phyloP scores from a whole-genome alignment of 305 asterid genomes.

The Plantago rigida region DNA sequence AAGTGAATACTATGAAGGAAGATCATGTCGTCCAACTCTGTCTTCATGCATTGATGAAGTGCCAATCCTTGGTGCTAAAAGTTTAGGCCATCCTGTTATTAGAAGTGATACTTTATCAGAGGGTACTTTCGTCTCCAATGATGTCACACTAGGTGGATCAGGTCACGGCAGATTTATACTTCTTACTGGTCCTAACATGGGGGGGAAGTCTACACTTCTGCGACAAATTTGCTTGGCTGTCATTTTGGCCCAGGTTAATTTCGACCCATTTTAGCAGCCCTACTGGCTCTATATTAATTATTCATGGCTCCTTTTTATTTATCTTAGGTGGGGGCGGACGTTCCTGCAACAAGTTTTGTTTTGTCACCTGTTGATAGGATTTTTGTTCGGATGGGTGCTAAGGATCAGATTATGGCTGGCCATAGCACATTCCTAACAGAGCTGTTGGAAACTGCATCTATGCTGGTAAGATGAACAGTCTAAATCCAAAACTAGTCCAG shows the following conservation, averaged over 20 bases:
- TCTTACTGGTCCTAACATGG: constrained; percentile 99
- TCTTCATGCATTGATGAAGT: constrained; percentile 41
- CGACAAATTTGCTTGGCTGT: constrained; percentile 94
- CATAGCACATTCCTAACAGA: constrained; percentile 95
- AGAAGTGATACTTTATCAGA: constrained; percentile 67
- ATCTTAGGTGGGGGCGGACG: constrained; percentile 84
- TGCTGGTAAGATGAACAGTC: constrained; percentile 56
- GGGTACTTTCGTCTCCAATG: constrained; percentile 81
- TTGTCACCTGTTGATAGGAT: constrained; percentile 74
- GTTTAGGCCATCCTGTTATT: constrained; percentile 85
- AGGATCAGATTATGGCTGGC: constrained; percentile 92
- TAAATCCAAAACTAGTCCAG: background rate
- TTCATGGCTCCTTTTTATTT: constrained; percentile 26
- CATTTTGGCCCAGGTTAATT: constrained; percentile 82
- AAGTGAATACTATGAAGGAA: constrained; percentile 75
- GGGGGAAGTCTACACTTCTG: constrained; percentile 93
- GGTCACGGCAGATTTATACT: constrained; percentile 64
- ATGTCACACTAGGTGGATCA: constrained; percentile 71
- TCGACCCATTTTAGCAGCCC: constrained; percentile 13
- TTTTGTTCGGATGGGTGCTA: constrained; percentile 99
- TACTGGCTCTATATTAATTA: background rate
- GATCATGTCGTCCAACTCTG: constrained; percentile 66
- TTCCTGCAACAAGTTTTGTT: constrained; percentile 72
- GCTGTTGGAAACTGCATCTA: constrained; percentile 85
- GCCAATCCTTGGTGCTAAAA: constrained; percentile 57